These are phyloP conservation scores for Phytophthora cryptogea DNA, from an alignment of 352 stramenopile species.

Conservation along the genomic window DNA sequence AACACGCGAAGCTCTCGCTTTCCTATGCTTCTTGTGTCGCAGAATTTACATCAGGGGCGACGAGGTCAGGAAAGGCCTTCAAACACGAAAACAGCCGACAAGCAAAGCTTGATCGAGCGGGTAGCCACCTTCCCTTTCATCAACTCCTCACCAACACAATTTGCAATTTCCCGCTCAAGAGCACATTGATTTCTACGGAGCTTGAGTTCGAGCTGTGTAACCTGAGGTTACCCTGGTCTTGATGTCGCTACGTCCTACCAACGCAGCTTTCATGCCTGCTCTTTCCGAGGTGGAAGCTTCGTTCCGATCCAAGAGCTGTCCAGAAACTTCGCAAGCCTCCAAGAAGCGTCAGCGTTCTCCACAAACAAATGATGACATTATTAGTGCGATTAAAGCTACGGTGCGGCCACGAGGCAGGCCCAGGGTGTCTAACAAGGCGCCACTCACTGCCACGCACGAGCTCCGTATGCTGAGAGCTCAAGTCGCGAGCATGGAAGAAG, in stretches of 20 bases:
- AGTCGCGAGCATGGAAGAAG: constrained; percentile 29
- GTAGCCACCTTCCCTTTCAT: constrained; percentile 2
- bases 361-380: constrained; percentile 14
- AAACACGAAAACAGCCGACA: constrained; percentile 9
- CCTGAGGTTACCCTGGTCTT: not conserved
- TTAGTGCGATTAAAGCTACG: constrained; percentile 6
- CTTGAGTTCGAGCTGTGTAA: not conserved
- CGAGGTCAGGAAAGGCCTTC: not conserved
- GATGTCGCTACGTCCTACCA: constrained; percentile 3
- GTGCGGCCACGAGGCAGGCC: constrained; percentile 5
- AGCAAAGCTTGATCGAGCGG: not conserved
- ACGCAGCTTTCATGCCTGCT: constrained; percentile 1
- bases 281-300: not conserved
- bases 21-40: not conserved
- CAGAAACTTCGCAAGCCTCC: constrained; percentile 1
- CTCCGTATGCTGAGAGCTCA: constrained; percentile 26
- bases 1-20: no score
- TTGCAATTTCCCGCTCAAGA: constrained; percentile 16
- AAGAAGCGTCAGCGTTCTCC: constrained; percentile 20
- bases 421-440: constrained; percentile 12
- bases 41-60: not conserved
- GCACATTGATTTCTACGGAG: not conserved
- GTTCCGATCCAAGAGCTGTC: constrained; percentile 3
- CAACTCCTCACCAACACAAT: constrained; percentile 1
- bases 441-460: constrained; percentile 25